These are phyloP conservation scores for Phytophthora rubi DNA, from an alignment of 352 stramenopile genomes.

Conservation along the genomic window DNA sequence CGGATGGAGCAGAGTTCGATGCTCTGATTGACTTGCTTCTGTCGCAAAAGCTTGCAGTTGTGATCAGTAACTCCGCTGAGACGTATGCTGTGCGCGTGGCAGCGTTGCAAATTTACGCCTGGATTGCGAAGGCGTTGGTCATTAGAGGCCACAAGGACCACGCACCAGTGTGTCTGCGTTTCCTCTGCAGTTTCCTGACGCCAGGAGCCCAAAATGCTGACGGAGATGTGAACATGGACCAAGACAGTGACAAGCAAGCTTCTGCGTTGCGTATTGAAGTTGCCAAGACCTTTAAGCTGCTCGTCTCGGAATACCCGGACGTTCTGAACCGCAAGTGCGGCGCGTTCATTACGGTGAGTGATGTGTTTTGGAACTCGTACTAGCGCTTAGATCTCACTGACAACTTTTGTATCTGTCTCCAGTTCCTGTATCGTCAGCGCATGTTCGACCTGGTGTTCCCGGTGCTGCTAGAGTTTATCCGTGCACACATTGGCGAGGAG, in stretches of 20 bases:
- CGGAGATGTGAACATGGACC: slow-evolving; percentile 38
- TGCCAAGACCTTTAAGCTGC: slow-evolving; percentile 80
- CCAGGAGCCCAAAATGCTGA: slow-evolving; percentile 23
- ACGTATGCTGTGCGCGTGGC: slow-evolving; percentile 53
- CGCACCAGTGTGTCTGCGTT: slow-evolving; percentile 69
- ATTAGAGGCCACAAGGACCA: slow-evolving; percentile 78
- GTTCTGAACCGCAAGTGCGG: slow-evolving; percentile 88
- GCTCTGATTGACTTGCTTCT: slow-evolving; percentile 75
- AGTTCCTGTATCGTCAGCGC: slow-evolving; percentile 85
- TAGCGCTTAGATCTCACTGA: slow-evolving; percentile 1
- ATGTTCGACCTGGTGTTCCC: slow-evolving; percentile 85
- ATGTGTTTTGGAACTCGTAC: neutral
- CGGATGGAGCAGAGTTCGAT: slow-evolving; percentile 81
- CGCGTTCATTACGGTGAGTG: slow-evolving; percentile 75
- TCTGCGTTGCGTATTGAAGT: slow-evolving; percentile 71
- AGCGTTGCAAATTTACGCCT: slow-evolving; percentile 85
- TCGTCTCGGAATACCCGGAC: slow-evolving; percentile 80
- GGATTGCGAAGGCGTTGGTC: slow-evolving; percentile 84
- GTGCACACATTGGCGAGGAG: slow-evolving; percentile 38
- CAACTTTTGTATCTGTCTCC: neutral
- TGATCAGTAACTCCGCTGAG: slow-evolving; percentile 56
- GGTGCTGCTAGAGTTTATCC: slow-evolving; percentile 69
- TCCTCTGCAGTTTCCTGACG: slow-evolving; percentile 77
- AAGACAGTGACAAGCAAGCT: slow-evolving; percentile 23
- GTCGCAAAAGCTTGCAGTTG: slow-evolving; percentile 61